These are phyloP conservation scores for Colletotrichum agaves DNA, from an alignment of 2,329 filamentous ascomycete species.

Conservation along the genomic window DNA sequence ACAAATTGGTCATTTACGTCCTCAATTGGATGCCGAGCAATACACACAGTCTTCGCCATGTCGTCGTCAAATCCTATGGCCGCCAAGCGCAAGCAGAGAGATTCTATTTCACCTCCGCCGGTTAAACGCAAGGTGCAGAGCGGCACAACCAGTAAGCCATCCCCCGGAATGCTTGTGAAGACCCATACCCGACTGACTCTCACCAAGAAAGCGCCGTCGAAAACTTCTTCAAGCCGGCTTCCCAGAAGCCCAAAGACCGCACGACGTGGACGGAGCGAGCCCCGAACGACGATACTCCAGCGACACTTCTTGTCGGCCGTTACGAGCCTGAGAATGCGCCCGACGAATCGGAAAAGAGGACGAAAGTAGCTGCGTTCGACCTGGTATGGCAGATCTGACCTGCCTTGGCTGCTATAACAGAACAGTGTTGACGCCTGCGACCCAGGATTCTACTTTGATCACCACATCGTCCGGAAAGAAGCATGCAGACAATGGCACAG, in stretches of 20 bases:
- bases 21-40: neutral
- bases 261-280: constrained; percentile 78
- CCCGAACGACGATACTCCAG: constrained; percentile 56
- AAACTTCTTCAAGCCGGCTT: constrained; percentile 88
- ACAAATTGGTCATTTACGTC: neutral
- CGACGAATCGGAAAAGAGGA: constrained; percentile 49
- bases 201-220: constrained; percentile 73
- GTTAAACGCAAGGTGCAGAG: constrained; percentile 64
- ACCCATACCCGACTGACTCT: neutral
- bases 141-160: constrained; percentile 59
- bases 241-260: constrained; percentile 83
- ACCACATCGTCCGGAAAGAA: constrained; percentile 82
- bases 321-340: constrained; percentile 63
- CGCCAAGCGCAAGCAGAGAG: constrained; percentile 51
- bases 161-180: neutral
- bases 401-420: neutral
- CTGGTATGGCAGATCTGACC: constrained; percentile 55
- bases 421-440: constrained; percentile 16
- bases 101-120: constrained; percentile 64
- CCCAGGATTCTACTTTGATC: constrained; percentile 88
- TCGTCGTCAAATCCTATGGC: constrained; percentile 18
- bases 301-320: constrained; percentile 79
- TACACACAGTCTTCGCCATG: constrained; percentile 2
- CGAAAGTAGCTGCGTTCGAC: constrained; percentile 79
- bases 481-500: constrained; percentile 74